Percentiles rank a stretch among this genome's conserved stretches.
Evolutionary conservation across 1,284 basidiomycete genomes (phyloP).

Genomic region (Phylloboletellus chloephorus): DNA sequence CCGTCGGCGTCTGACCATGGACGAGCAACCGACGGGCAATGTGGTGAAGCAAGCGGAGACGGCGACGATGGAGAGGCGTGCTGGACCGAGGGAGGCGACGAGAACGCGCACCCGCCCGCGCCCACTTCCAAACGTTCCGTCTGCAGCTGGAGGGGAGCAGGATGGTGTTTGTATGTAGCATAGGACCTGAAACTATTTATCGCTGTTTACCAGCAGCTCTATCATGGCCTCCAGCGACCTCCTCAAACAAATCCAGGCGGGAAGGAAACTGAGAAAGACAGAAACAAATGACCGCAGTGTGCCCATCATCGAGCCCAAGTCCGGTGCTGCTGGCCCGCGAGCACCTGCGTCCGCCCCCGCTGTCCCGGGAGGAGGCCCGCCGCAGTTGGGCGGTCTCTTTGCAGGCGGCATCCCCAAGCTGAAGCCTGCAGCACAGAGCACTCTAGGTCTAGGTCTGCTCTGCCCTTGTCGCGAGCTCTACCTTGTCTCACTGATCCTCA

Average conservation of each 20-base stretch:
- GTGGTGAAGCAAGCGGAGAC: background rate
- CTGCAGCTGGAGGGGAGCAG: background rate
- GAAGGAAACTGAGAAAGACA: constrained; percentile 76
- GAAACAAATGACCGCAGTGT: constrained; percentile 79
- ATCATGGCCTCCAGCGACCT: constrained; percentile 67
- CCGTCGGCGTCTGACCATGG: no score
- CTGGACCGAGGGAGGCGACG: background rate
- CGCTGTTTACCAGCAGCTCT: constrained; percentile 5
- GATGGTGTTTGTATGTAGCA: background rate
- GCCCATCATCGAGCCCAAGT: constrained; percentile 55
- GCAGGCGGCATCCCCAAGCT: constrained; percentile 89
- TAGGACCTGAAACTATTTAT: no score
- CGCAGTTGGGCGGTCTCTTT: constrained; percentile 81
- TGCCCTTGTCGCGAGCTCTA: constrained; percentile 8
- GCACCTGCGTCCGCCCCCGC: constrained; percentile 26
- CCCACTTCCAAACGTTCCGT: constrained; percentile 5
- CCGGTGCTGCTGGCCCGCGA: constrained; percentile 35
- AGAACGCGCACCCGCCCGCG: constrained; percentile 8
- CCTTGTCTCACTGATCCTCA: constrained; percentile 28
- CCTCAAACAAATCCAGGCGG: constrained; percentile 72
- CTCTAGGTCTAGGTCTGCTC: constrained; percentile 53
- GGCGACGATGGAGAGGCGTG: background rate
- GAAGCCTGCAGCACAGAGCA: constrained; percentile 65
- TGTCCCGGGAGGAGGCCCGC: constrained; percentile 47
- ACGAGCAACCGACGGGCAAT: no score